These are phyloP conservation scores for Kalaharituber pfeilii DNA, from an alignment of 2,329 filamentous ascomycete species.

Conservation along the genomic window DNA sequence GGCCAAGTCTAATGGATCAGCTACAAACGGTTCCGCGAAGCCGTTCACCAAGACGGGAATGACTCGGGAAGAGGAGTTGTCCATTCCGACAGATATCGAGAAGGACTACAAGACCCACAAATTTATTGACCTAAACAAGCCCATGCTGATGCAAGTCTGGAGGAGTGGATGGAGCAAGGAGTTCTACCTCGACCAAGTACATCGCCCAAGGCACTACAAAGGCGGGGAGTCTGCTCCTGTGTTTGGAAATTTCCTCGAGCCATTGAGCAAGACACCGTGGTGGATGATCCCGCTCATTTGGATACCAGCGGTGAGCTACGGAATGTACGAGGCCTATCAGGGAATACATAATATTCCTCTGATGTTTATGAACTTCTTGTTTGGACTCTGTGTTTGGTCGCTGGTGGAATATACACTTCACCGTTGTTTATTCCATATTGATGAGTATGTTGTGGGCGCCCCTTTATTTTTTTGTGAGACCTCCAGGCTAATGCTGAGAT, in stretches of 20 bases:
- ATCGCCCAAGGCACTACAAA: slow-evolving; percentile 87
- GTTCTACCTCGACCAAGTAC: slow-evolving; percentile 95
- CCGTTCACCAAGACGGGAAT: slow-evolving; percentile 54
- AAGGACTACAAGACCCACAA: slow-evolving; percentile 78
- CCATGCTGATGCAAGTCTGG: slow-evolving; percentile 78
- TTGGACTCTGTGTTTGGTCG: slow-evolving; percentile 67
- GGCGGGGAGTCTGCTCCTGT: slow-evolving; percentile 81
- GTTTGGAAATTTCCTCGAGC: slow-evolving; percentile 97
- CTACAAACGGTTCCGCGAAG: background rate
- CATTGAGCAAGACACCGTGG: slow-evolving; percentile 89
- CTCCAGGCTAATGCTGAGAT: background rate
- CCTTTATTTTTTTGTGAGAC: background rate
- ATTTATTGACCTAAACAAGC: slow-evolving; percentile 75
- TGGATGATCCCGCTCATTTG: slow-evolving; percentile 72
- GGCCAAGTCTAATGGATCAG: background rate
- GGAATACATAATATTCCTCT: slow-evolving; percentile 34
- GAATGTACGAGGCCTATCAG: slow-evolving; percentile 45
- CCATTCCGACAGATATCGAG: slow-evolving; percentile 59
- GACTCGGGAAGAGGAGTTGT: slow-evolving; percentile 73
- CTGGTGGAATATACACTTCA: slow-evolving; percentile 80
- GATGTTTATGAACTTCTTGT: slow-evolving; percentile 42
- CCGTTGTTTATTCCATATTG: slow-evolving; percentile 82
- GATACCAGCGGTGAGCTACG: slow-evolving; percentile 65
- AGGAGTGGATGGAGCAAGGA: slow-evolving; percentile 72
- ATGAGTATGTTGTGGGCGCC: slow-evolving; percentile 53